phyloP scores from a whole-genome alignment of 495 filamentous ascomycete species.

The Neurospora tetrasperma region DNA sequence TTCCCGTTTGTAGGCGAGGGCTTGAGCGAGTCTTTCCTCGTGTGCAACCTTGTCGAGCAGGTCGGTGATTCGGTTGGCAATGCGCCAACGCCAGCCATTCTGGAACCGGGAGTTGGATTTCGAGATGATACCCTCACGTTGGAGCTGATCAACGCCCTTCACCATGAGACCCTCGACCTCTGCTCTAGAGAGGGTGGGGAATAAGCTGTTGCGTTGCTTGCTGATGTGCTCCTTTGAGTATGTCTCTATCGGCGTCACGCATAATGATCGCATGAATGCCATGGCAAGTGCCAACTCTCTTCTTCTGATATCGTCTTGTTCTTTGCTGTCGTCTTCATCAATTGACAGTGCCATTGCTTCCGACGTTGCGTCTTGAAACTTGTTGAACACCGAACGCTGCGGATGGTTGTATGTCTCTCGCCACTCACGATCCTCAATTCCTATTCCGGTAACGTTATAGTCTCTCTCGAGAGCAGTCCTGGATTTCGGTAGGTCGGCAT shows the following conservation, averaged over 20 bases:
- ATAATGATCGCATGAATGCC: constrained; percentile 25
- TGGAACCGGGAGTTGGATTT: constrained; percentile 44
- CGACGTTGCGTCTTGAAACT: constrained; percentile 33
- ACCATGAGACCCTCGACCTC: constrained; percentile 38
- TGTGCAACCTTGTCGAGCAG: constrained; percentile 38
- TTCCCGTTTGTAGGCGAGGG: constrained; percentile 46
- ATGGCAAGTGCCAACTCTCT: constrained; percentile 17
- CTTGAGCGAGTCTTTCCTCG: constrained; percentile 39
- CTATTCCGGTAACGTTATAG: constrained; percentile 21
- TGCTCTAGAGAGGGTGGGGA: constrained; percentile 19
- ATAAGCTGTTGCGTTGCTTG: constrained; percentile 27
- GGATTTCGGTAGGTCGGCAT: constrained; percentile 28
- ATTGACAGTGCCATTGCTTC: constrained; percentile 18
- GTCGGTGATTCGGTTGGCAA: constrained; percentile 46
- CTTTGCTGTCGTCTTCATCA: constrained; percentile 5
- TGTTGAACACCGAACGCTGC: constrained; percentile 33
- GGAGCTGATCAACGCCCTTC: constrained; percentile 46
- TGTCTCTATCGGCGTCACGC: constrained; percentile 24
- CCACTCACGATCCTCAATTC: constrained; percentile 31
- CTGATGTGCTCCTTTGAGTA: constrained; percentile 27
- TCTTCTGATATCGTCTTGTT: not conserved
- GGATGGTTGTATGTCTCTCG: constrained; percentile 36
- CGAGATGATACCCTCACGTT: constrained; percentile 48
- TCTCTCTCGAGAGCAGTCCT: constrained; percentile 22
- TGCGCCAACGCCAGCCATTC: constrained; percentile 46